Conservation (phyloP, 345 rosid genomes). For the Theobroma cacao region DNA sequence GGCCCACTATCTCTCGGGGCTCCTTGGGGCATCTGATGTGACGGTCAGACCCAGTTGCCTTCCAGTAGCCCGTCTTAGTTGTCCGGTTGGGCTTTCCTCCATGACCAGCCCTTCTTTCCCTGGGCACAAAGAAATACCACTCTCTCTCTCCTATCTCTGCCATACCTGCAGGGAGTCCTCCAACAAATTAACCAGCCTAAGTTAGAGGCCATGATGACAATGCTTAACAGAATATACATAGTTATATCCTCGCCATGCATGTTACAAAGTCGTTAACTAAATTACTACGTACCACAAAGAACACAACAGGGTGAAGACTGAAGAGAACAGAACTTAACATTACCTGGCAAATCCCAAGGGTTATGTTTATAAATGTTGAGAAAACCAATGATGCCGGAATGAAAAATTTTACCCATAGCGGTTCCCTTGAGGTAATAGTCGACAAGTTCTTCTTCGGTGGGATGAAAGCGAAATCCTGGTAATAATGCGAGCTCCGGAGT, state of each 20-base stretch:
- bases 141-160: constrained; percentile 37
- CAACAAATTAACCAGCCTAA: not conserved
- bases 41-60: constrained; percentile 36
- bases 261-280: too few species aligned
- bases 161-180: constrained; percentile 11
- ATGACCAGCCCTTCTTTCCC: constrained; percentile 24
- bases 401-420: constrained; percentile 2
- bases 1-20: constrained; percentile 20
- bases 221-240: too few species aligned
- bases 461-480: constrained; percentile 28
- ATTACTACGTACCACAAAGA: too few species aligned
- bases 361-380: constrained; percentile 28
- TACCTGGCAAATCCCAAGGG: constrained; percentile 37
- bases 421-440: constrained; percentile 30
- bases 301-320: too few species aligned
- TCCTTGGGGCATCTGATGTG: constrained; percentile 18
- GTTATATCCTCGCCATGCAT: too few species aligned
- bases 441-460: constrained; percentile 35
- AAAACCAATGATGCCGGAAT: constrained; percentile 19
- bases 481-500: not conserved
- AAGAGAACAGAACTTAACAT: not conserved
- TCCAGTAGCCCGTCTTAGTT: constrained; percentile 31
- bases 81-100: constrained; percentile 29
- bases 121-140: constrained; percentile 38
- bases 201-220: not conserved